Evolutionary conservation across 2,329 filamentous ascomycete genomes (phyloP).

Genomic region (Fusarium equiseti): DNA sequence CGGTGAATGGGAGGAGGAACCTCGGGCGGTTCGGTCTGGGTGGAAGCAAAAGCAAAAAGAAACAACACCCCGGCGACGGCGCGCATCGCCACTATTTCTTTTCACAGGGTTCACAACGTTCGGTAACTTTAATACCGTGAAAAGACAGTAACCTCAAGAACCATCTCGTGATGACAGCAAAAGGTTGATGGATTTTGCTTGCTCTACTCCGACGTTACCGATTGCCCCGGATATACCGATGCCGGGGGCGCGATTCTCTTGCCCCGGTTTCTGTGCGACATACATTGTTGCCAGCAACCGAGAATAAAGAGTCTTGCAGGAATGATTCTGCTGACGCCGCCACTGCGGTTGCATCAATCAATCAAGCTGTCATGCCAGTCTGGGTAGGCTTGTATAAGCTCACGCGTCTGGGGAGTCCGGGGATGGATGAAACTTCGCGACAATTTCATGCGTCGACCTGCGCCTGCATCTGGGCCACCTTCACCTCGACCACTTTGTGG

Average conservation of each 20-base stretch:
- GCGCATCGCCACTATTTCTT: constrained; percentile 22
- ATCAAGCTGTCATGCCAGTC: not conserved
- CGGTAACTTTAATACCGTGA: not conserved
- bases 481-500: not conserved
- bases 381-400: not conserved
- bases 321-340: constrained; percentile 5
- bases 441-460: constrained; percentile 29
- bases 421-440: constrained; percentile 23
- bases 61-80: constrained; percentile 16
- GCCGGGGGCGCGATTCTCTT: constrained; percentile 11
- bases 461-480: constrained; percentile 17
- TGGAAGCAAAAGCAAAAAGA: constrained; percentile 8
- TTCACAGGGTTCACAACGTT: constrained; percentile 8
- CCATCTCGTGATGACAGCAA: not conserved
- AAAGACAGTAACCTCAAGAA: not conserved
- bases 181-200: not conserved
- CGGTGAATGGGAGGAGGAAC: constrained; percentile 33
- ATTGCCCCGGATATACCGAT: constrained; percentile 33
- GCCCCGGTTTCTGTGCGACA: constrained; percentile 4
- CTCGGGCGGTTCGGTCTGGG: constrained; percentile 26
- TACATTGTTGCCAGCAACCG: constrained; percentile 1
- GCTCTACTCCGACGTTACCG: constrained; percentile 29
- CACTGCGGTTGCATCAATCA: constrained; percentile 19
- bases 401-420: constrained; percentile 1
- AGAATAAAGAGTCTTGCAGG: constrained; percentile 7